Percentiles rank a stretch among this genome's conserved stretches.
Evolutionary conservation across 495 filamentous ascomycete species (phyloP).

Genomic region (Hypoxylon fragiforme): DNA sequence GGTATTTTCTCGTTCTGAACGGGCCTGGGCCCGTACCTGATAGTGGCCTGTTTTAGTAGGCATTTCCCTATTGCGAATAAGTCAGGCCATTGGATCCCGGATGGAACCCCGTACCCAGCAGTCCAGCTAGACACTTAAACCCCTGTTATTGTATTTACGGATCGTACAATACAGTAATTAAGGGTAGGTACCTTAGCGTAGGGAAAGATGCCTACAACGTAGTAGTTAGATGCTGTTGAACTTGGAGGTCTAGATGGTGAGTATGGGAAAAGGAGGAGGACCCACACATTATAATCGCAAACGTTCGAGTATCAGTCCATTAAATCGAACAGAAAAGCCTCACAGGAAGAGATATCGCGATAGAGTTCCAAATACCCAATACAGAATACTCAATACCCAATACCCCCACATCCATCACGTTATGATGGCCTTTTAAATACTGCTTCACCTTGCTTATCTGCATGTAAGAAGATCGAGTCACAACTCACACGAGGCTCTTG

Average conservation of each 20-base stretch:
- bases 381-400: background rate
- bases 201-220: no score
- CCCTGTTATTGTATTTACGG: no score
- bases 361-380: constrained; percentile 1
- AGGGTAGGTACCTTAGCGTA: no score
- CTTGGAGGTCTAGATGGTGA: no score
- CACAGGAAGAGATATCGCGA: constrained; percentile 1
- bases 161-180: background rate
- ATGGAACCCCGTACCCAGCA: constrained; percentile 24
- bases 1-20: background rate
- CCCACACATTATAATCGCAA: constrained; percentile 7
- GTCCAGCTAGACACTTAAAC: constrained; percentile 12
- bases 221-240: no score
- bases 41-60: constrained; percentile 4
- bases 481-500: background rate
- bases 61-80: background rate
- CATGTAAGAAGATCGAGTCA: constrained; percentile 18
- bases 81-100: constrained; percentile 15
- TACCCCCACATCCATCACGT: constrained; percentile 14
- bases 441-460: constrained; percentile 3
- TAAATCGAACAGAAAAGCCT: constrained; percentile 7
- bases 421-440: constrained; percentile 14
- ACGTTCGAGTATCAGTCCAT: constrained; percentile 34
- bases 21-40: constrained; percentile 17
- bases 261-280: constrained; percentile 6